Evolutionary conservation across 2,329 filamentous ascomycete species (phyloP).

Genomic region (Neonectria coccinea): DNA sequence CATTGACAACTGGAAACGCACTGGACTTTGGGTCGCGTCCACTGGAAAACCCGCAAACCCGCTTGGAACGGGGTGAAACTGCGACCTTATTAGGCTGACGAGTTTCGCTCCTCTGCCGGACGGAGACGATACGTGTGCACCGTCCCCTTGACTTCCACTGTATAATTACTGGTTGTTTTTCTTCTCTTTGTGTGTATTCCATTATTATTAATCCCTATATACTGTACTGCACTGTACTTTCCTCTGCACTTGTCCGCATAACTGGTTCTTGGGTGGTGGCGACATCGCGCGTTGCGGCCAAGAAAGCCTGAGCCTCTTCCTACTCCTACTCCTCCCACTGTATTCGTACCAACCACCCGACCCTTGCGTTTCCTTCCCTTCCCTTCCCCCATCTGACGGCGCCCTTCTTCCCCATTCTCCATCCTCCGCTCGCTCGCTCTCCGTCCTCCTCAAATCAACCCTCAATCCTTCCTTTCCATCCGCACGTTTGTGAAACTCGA

Average conservation of each 20-base stretch:
- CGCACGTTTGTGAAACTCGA: slow-evolving; percentile 9
- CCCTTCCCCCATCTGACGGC: slow-evolving; percentile 29
- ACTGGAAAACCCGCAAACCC: slow-evolving; percentile 12
- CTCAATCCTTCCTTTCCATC: slow-evolving; percentile 17
- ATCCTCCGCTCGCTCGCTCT: not conserved
- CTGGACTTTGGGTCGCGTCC: not conserved
- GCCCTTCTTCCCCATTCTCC: slow-evolving; percentile 10
- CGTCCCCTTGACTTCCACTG: not conserved
- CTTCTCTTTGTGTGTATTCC: not conserved
- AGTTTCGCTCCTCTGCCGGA: slow-evolving; percentile 21
- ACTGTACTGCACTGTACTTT: not conserved
- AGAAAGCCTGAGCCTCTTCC: slow-evolving; percentile 20
- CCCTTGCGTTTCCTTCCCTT: slow-evolving; percentile 30
- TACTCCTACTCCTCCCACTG: slow-evolving; percentile 7
- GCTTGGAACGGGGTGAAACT: slow-evolving; percentile 16
- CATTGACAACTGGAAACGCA: slow-evolving; percentile 7
- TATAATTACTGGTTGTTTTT: not conserved
- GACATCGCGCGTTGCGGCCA: slow-evolving; percentile 39
- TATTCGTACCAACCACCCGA: slow-evolving; percentile 29
- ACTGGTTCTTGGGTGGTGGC: slow-evolving; percentile 26
- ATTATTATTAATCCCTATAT: not conserved
- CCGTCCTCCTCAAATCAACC: slow-evolving; percentile 22
- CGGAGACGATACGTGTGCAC: slow-evolving; percentile 18
- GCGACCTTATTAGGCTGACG: slow-evolving; percentile 1
- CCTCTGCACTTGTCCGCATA: not conserved